Evolutionary conservation across 768 basidiomycete genomes (phyloP).

Genomic region (Termitomyces sp.): DNA sequence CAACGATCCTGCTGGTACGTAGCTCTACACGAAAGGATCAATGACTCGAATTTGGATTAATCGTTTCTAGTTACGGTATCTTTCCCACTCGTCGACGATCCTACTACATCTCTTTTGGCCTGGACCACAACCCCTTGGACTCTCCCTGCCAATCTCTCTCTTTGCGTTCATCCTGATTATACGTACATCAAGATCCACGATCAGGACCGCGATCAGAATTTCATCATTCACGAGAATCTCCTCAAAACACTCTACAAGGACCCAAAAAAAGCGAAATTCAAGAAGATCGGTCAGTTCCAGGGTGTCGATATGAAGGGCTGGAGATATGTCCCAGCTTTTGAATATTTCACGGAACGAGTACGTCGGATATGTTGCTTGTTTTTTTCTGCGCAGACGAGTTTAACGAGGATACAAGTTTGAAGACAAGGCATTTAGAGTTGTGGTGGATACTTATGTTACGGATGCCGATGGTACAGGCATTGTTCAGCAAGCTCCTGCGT

Average conservation of each 20-base stretch:
- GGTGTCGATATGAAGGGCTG: constrained; percentile 95
- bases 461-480: constrained; percentile 94
- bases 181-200: constrained; percentile 98
- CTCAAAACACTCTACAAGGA: constrained; percentile 92
- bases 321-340: constrained; percentile 92
- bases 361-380: background rate
- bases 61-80: constrained; percentile 71
- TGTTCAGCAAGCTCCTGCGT: constrained; percentile 97
- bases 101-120: constrained; percentile 82
- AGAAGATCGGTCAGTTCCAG: constrained; percentile 83
- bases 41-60: background rate
- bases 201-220: constrained; percentile 79
- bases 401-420: constrained; percentile 58
- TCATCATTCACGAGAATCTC: constrained; percentile 87
- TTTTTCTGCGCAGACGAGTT: background rate
- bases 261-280: constrained; percentile 94
- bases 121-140: constrained; percentile 99
- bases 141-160: constrained; percentile 88
- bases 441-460: constrained; percentile 92
- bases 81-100: constrained; percentile 93
- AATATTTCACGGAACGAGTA: constrained; percentile 95
- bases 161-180: constrained; percentile 96
- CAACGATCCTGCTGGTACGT: constrained; percentile 84
- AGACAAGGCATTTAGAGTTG: constrained; percentile 85
- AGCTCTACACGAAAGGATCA: too few relatives aligned